These are phyloP conservation scores for Gaertneriomyces semiglobifer DNA, from an alignment of 192 early-diverging fungal genomes.

Conservation along the genomic window DNA sequence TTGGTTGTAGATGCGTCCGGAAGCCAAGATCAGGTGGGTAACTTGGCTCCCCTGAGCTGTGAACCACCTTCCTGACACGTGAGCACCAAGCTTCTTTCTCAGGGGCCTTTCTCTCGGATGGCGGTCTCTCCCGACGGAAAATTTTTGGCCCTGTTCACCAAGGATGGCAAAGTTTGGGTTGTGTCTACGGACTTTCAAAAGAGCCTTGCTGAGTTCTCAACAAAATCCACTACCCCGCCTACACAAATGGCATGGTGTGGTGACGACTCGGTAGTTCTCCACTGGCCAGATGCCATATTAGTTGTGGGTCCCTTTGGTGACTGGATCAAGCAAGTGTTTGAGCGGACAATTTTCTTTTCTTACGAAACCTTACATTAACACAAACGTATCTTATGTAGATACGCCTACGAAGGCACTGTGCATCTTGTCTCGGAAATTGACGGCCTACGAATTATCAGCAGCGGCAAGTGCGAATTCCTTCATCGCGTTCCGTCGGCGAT, in stretches of 20 bases:
- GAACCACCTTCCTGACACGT: not conserved
- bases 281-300: slow-evolving; percentile 77
- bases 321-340: slow-evolving; percentile 63
- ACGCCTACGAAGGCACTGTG: slow-evolving; percentile 70
- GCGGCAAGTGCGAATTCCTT: slow-evolving; percentile 78
- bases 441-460: slow-evolving; percentile 84
- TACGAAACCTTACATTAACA: no score
- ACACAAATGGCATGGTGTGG: slow-evolving; percentile 87
- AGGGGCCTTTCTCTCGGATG: slow-evolving; percentile 87
- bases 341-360: no score
- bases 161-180: slow-evolving; percentile 77
- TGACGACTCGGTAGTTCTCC: slow-evolving; percentile 85
- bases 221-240: slow-evolving; percentile 61
- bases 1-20: slow-evolving; percentile 77
- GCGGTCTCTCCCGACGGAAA: slow-evolving; percentile 93
- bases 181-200: slow-evolving; percentile 94
- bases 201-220: slow-evolving; percentile 80
- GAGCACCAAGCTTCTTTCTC: slow-evolving; percentile 60
- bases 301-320: slow-evolving; percentile 95
- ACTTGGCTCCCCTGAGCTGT: slow-evolving; percentile 3
- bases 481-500: slow-evolving; percentile 79
- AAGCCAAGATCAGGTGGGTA: slow-evolving; percentile 69
- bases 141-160: slow-evolving; percentile 80
- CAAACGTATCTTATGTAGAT: slow-evolving; percentile 14
- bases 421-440: slow-evolving; percentile 88